Percentiles rank a stretch among this genome's conserved stretches.
Conservation (phyloP, 306 rosid species). For the Dicorynia guianensis region DNA sequence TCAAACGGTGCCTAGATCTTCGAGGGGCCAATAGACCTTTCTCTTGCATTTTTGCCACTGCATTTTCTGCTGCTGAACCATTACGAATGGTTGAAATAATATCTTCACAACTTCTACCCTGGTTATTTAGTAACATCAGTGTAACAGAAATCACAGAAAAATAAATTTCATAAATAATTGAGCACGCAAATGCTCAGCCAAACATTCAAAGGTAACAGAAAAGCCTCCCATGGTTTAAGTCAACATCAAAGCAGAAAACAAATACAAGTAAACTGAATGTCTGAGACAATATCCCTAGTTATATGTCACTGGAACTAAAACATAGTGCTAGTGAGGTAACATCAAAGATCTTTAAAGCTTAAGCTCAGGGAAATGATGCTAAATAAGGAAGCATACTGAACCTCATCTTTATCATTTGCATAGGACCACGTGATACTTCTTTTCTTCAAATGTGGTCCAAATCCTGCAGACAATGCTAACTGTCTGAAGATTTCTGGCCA, state of each 20-base stretch:
- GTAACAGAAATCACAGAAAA: not conserved
- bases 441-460: constrained; percentile 90
- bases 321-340: constrained; percentile 6
- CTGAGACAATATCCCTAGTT: constrained; percentile 4
- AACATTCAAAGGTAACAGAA: constrained; percentile 33
- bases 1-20: constrained; percentile 93
- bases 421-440: constrained; percentile 72
- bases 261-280: constrained; percentile 9
- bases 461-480: constrained; percentile 90
- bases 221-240: constrained; percentile 23
- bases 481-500: constrained; percentile 98
- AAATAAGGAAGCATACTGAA: constrained; percentile 38
- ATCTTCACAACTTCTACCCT: constrained; percentile 85
- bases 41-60: constrained; percentile 92
- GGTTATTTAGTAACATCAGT: constrained; percentile 17
- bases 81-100: constrained; percentile 85
- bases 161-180: not conserved
- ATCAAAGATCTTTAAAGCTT: not conserved
- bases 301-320: constrained; percentile 5
- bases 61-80: constrained; percentile 98
- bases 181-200: constrained; percentile 15
- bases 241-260: constrained; percentile 4
- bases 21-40: constrained; percentile 90
- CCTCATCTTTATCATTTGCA: constrained; percentile 84
- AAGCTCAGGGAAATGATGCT: constrained; percentile 11